Evolutionary conservation across 2,329 filamentous ascomycete genomes (phyloP), one percentile per base, ranked within the genome.

Genomic region (Neopestalotiopsis rosae): DNA sequence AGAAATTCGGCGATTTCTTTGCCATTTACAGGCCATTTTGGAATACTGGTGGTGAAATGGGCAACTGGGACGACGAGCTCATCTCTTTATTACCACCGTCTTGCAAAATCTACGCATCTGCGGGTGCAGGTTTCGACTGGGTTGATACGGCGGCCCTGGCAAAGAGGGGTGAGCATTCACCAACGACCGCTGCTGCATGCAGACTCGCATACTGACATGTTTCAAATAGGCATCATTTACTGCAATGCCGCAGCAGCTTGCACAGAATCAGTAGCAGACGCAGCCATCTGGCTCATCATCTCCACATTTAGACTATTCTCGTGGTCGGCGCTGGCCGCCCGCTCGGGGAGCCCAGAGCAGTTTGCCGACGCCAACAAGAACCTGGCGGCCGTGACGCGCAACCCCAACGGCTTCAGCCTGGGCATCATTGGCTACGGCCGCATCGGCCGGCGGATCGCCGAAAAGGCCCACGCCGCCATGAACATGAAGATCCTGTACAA

Each of bases 401-500:
- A 67, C 45, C 66, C 66, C 17, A 67, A 63, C 40, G 66, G 66
- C 13, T 67, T 62, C 66, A 67, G 20, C 28, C 66, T 67, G 7
- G 66, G 66, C 40, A 67, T 67, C 42, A 63, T 67, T 28, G 66
- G 66, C 10, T 67, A 32, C 42, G 66, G 66, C 12, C 57, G 66
- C 13, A 67, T 67, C 32, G 66, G 66, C 20, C 66, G 59, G 20
- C n/a, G 66, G 1, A 67, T 67, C 34, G 66, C 66, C 40, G 59
- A 67, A 20, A 77, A 83, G 17, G 66, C 66, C 12, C 66, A 67
- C 30, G 20, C 34, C 5, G 66, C 66, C 6, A 32, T 67, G 40
- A 63, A 67, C 42, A 67, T 67, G 66, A 63, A 52, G 45, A 67
- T 67, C 28, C 40, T 67, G 20, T 67, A 67, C 42, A 62, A 67